Evolutionary conservation across 179 eudicot species (phyloP).

Genomic region (Vitellaria paradoxa): DNA sequence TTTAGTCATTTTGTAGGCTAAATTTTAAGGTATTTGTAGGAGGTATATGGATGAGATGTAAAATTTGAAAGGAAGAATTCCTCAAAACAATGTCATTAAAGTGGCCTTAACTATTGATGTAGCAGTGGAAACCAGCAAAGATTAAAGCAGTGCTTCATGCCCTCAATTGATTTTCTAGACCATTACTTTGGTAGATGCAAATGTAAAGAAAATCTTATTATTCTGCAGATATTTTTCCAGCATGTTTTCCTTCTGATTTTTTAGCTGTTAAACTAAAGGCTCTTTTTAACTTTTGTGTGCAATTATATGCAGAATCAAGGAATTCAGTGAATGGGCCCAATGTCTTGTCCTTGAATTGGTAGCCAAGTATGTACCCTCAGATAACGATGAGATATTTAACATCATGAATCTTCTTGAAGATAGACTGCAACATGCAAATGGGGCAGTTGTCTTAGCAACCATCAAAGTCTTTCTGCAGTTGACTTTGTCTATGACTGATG

Average conservation of each 20-base stretch:
- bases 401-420: conserved; percentile 99
- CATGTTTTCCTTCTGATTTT: not conserved
- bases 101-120: no score
- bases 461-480: conserved; percentile 88
- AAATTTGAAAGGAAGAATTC: no score
- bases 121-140: not conserved
- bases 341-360: conserved; percentile 95
- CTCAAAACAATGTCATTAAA: not conserved
- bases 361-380: conserved; percentile 86
- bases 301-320: conserved; percentile 68
- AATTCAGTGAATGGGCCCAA: conserved; percentile 98
- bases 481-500: conserved; percentile 96
- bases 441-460: conserved; percentile 97
- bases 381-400: conserved; percentile 88
- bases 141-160: not conserved
- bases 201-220: not conserved
- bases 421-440: conserved; percentile 99
- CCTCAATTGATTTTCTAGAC: not conserved
- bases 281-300: not conserved
- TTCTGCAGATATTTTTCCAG: not conserved
- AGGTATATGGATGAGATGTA: no score
- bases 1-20: no score
- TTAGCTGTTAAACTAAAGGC: not conserved
- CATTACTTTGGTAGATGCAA: not conserved
- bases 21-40: no score